Evolutionary conservation across 2,329 filamentous ascomycete species (phyloP).

Genomic region (Penicillium sp.): DNA sequence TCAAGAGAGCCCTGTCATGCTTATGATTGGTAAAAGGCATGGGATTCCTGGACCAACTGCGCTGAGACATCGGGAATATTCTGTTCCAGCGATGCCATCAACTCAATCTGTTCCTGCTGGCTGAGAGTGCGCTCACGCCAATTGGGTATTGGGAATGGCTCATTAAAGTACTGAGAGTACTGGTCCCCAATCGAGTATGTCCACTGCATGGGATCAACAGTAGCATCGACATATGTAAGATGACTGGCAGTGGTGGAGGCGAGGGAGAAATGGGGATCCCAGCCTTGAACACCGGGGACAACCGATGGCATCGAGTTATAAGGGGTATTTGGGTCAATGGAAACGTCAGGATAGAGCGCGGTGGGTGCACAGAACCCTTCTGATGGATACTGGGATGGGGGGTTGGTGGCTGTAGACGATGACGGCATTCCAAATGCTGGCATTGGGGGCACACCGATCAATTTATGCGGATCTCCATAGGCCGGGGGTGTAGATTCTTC

Average conservation of each 20-base stretch:
- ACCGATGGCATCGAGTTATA: slow-evolving; percentile 43
- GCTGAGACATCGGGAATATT: slow-evolving; percentile 51
- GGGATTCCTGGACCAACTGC: slow-evolving; percentile 39
- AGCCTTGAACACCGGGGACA: slow-evolving; percentile 41
- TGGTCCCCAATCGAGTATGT: slow-evolving; percentile 46
- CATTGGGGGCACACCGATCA: slow-evolving; percentile 11
- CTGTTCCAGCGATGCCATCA: slow-evolving; percentile 74
- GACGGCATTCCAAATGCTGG: slow-evolving; percentile 18
- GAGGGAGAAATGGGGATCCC: slow-evolving; percentile 42
- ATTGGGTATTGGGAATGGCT: slow-evolving; percentile 46
- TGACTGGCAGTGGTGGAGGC: slow-evolving; percentile 38
- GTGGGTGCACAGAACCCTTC: slow-evolving; percentile 17
- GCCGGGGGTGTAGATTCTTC: slow-evolving; percentile 22
- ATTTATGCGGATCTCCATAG: slow-evolving; percentile 20
- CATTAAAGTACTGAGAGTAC: slow-evolving; percentile 49
- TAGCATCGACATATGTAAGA: slow-evolving; percentile 36
- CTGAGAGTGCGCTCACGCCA: slow-evolving; percentile 67
- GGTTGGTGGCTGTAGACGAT: slow-evolving; percentile 10
- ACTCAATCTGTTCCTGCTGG: slow-evolving; percentile 76
- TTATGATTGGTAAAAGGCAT: slow-evolving; percentile 43
- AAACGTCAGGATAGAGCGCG: slow-evolving; percentile 24
- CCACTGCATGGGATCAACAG: slow-evolving; percentile 43
- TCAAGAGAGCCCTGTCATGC: no score
- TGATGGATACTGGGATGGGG: slow-evolving; percentile 19
- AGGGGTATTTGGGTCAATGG: slow-evolving; percentile 39